These are phyloP conservation scores for Isabelozyma rhagii DNA, from an alignment of 805 yeast genomes.

Conservation along the genomic window DNA sequence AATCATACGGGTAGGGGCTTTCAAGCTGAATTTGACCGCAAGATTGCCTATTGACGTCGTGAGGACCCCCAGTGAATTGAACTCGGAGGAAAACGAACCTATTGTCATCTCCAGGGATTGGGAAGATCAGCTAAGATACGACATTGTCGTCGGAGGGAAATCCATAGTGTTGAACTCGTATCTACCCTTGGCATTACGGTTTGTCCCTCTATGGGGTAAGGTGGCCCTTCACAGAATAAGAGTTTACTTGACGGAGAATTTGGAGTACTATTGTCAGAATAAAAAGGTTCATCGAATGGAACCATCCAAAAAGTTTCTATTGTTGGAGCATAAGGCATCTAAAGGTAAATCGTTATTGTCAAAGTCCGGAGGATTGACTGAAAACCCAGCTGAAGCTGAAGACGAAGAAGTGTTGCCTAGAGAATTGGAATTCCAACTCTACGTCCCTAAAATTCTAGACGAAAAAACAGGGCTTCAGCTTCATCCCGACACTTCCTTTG, in stretches of 20 bases:
- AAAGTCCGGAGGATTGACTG: conserved; percentile 25
- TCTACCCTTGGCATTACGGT: conserved; percentile 78
- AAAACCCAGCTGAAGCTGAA: conserved; percentile 28
- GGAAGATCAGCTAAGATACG: conserved; percentile 90
- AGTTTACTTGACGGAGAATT: conserved; percentile 80
- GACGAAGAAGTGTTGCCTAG: conserved; percentile 63
- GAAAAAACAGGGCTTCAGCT: conserved; percentile 45
- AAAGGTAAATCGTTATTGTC: conserved; percentile 47
- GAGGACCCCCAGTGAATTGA: conserved; percentile 72
- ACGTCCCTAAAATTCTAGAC: conserved; percentile 67
- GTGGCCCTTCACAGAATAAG: conserved; percentile 83
- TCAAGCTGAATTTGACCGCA: conserved; percentile 72
- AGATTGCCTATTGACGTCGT: conserved; percentile 62
- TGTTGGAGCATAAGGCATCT: conserved; percentile 75
- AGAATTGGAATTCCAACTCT: conserved; percentile 84
- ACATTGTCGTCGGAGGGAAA: conserved; percentile 87
- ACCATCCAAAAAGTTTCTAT: conserved; percentile 75
- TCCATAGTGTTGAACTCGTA: conserved; percentile 79
- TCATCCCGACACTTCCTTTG: conserved; percentile 84
- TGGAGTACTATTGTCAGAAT: conserved; percentile 84
- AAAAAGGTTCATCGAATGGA: conserved; percentile 90
- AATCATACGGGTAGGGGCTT: conserved; percentile 78
- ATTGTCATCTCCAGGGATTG: conserved; percentile 86
- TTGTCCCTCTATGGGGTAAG: conserved; percentile 80
- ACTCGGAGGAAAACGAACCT: conserved; percentile 89